These are phyloP conservation scores for Hypericum perforatum DNA, from an alignment of 345 rosid species.

Conservation along the genomic window DNA sequence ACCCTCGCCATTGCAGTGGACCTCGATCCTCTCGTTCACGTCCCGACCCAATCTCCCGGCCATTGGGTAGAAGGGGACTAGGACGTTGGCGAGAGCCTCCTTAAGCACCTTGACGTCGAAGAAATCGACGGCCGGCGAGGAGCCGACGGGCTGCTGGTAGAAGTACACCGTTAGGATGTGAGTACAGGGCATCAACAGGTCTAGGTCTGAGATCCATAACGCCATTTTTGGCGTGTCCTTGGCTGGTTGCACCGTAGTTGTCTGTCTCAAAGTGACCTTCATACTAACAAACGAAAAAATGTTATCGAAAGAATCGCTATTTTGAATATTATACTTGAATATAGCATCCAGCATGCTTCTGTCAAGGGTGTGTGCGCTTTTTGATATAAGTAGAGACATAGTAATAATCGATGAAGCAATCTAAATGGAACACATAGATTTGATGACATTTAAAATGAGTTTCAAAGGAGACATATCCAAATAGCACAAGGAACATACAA, in stretches of 20 bases:
- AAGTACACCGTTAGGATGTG: neutral
- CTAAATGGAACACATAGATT: no score
- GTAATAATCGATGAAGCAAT: no score
- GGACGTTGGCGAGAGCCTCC: constrained; percentile 27
- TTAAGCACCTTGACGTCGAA: constrained; percentile 19
- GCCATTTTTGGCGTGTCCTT: neutral
- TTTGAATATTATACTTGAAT: no score
- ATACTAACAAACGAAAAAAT: no score
- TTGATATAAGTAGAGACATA: no score
- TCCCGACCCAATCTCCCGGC: constrained; percentile 33
- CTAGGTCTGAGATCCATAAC: neutral
- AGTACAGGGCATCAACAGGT: neutral
- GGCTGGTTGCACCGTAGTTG: neutral
- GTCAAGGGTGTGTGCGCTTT: no score
- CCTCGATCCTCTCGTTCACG: constrained; percentile 3
- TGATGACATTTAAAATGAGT: no score
- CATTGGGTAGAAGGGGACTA: constrained; percentile 30
- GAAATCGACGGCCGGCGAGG: constrained; percentile 3
- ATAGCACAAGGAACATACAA: no score
- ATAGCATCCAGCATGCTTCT: no score
- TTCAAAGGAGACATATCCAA: no score
- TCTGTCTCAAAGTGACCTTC: neutral
- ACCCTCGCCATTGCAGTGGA: constrained; percentile 12
- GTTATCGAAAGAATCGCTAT: no score
- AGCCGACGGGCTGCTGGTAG: constrained; percentile 1